A percentile compares a stretch with the other conserved stretches of the same genome.
Evolutionary conservation across 2,329 filamentous ascomycete species (phyloP).

Genomic region (Lasiodiplodia gonubiensis): DNA sequence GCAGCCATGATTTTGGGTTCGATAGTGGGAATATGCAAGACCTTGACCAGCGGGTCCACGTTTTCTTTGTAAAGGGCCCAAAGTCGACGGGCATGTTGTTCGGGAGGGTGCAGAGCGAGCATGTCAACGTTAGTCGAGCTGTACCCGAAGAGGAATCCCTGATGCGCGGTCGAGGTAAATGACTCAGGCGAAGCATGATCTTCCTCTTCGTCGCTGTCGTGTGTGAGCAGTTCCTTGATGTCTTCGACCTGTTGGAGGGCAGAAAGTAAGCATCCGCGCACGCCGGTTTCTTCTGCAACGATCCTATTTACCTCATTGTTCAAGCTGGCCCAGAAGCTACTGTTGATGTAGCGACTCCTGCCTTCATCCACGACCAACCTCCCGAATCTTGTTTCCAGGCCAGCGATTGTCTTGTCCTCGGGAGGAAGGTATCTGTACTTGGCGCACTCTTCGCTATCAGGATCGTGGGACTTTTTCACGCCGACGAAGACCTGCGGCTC

Average conservation of each 20-base stretch:
- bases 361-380: slow-evolving; percentile 74
- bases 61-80: slow-evolving; percentile 76
- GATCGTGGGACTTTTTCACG: not conserved
- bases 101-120: slow-evolving; percentile 66
- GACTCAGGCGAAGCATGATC: slow-evolving; percentile 51
- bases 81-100: slow-evolving; percentile 68
- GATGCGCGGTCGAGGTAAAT: slow-evolving; percentile 55
- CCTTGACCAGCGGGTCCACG: slow-evolving; percentile 74
- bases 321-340: slow-evolving; percentile 76
- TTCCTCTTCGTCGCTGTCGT: slow-evolving; percentile 67
- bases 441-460: slow-evolving; percentile 36
- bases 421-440: slow-evolving; percentile 24
- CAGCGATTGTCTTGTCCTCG: slow-evolving; percentile 40
- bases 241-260: slow-evolving; percentile 59
- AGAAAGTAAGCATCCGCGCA: slow-evolving; percentile 18
- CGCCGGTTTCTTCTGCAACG: not conserved
- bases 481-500: not conserved
- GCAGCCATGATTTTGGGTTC: slow-evolving; percentile 67
- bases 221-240: slow-evolving; percentile 66
- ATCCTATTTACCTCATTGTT: slow-evolving; percentile 68
- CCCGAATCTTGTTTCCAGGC: slow-evolving; percentile 64
- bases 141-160: slow-evolving; percentile 75
- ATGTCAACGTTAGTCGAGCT: slow-evolving; percentile 73
- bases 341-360: slow-evolving; percentile 75
- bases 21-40: slow-evolving; percentile 72